Percentiles rank a stretch among this genome's conserved stretches.
Conservation (phyloP, 192 early-diverging fungal genomes). For the Coemansia sp. region DNA sequence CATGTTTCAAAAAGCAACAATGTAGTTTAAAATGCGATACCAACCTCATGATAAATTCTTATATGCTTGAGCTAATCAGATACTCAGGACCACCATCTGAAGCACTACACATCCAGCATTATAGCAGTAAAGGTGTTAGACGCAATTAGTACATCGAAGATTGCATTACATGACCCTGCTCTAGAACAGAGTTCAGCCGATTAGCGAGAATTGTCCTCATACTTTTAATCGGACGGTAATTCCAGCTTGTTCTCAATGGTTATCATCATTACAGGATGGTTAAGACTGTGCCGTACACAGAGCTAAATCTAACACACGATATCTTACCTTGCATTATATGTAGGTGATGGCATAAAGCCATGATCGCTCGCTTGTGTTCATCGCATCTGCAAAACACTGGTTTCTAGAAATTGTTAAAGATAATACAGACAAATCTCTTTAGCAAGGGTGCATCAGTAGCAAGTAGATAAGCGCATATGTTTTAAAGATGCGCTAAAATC, state of each 20-base stretch:
- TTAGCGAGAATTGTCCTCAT: conserved; percentile 69
- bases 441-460: neutral
- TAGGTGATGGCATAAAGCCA: neutral
- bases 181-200: conserved; percentile 15
- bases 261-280: conserved; percentile 51
- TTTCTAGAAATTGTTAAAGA: neutral
- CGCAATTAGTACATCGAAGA: neutral
- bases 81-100: neutral
- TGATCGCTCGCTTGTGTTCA: neutral
- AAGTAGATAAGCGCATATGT: neutral
- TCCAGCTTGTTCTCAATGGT: conserved; percentile 67
- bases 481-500: conserved; percentile 11
- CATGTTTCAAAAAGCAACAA: conserved; percentile 32
- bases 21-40: neutral
- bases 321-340: neutral
- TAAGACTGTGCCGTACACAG: neutral
- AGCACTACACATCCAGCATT: neutral
- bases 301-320: neutral
- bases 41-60: neutral
- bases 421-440: neutral
- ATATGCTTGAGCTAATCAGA: neutral
- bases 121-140: neutral
- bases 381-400: neutral
- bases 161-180: neutral
- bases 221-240: conserved; percentile 68